These are phyloP conservation scores for Picea sitchensis DNA, from an alignment of 75 land plant genomes.

Conservation along the genomic window DNA sequence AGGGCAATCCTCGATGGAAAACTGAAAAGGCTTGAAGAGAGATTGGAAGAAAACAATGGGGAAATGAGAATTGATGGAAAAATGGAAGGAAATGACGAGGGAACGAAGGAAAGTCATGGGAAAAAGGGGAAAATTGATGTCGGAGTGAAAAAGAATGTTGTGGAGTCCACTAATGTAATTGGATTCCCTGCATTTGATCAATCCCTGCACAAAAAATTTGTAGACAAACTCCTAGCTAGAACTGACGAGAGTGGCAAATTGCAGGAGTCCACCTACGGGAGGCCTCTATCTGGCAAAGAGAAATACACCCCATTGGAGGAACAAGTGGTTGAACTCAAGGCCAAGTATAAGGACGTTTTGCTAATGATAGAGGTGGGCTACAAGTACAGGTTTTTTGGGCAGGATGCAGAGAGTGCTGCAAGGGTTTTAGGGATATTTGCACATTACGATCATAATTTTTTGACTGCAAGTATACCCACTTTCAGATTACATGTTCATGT, in stretches of 20 bases:
- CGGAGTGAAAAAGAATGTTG: not conserved
- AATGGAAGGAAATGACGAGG: not conserved
- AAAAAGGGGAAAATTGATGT: not conserved
- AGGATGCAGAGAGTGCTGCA: constrained; percentile 91
- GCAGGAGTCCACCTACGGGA: constrained; percentile 19
- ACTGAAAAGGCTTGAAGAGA: not conserved
- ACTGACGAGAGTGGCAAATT: constrained; percentile 15
- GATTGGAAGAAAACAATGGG: not conserved
- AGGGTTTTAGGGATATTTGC: constrained; percentile 84
- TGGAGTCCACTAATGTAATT: constrained; percentile 7
- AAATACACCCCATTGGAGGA: constrained; percentile 87
- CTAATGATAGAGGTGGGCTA: constrained; percentile 95
- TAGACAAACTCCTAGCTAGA: constrained; percentile 55
- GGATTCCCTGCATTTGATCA: constrained; percentile 36
- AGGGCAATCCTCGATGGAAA: constrained; percentile 3
- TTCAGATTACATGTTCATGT: constrained; percentile 83
- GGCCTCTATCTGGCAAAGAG: constrained; percentile 20
- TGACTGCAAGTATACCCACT: constrained; percentile 92
- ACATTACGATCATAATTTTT: constrained; percentile 71
- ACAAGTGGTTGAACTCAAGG: constrained; percentile 83
- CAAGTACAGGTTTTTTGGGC: constrained; percentile 83
- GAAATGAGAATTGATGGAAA: not conserved
- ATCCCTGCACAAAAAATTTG: constrained; percentile 61
- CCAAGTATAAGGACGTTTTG: constrained; percentile 75
- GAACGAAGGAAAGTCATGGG: too few species aligned